These are phyloP conservation scores for Nothophytophthora sp. DNA, from an alignment of 352 stramenopile genomes.

Conservation along the genomic window DNA sequence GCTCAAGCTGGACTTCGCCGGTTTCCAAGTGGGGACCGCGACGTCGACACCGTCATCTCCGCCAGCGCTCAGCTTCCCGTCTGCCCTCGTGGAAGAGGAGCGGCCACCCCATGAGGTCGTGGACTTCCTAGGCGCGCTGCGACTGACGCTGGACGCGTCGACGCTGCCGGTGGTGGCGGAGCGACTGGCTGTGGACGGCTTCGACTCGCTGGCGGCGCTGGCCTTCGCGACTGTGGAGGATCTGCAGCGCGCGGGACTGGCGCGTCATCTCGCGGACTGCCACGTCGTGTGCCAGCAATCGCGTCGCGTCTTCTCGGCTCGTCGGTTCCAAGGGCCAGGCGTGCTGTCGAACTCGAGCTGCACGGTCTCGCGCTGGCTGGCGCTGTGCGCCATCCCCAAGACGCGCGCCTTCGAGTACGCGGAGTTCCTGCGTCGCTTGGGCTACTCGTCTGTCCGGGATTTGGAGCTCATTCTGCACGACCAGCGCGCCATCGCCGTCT, in stretches of 20 bases:
- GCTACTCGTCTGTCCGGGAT: constrained; percentile 57
- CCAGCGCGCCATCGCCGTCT: constrained; percentile 38
- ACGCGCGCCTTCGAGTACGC: constrained; percentile 52
- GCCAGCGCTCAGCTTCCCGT: constrained; percentile 18
- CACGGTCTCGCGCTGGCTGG: constrained; percentile 66
- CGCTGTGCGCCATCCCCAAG: constrained; percentile 53
- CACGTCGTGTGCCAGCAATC: constrained; percentile 48
- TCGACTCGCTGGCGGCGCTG: constrained; percentile 58
- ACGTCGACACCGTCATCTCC: constrained; percentile 8
- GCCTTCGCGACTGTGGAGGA: constrained; percentile 52
- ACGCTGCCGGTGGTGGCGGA: constrained; percentile 35
- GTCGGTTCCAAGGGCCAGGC: constrained; percentile 39
- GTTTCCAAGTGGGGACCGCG: constrained; percentile 39
- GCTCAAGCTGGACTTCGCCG: constrained; percentile 67
- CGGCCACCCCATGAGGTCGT: constrained; percentile 38
- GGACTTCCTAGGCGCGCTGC: constrained; percentile 53
- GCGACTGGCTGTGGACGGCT: constrained; percentile 51
- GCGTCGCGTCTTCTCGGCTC: constrained; percentile 42
- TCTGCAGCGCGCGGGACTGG: constrained; percentile 44
- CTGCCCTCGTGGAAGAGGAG: constrained; percentile 6
- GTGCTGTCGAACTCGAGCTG: constrained; percentile 33
- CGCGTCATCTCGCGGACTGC: constrained; percentile 56
- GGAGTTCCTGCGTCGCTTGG: constrained; percentile 54
- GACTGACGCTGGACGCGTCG: constrained; percentile 32
- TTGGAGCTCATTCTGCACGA: constrained; percentile 63